Evolutionary conservation across 345 rosid genomes (phyloP), one percentile per base, ranked within the genome.

Genomic region (Eucalyptus sp.): DNA sequence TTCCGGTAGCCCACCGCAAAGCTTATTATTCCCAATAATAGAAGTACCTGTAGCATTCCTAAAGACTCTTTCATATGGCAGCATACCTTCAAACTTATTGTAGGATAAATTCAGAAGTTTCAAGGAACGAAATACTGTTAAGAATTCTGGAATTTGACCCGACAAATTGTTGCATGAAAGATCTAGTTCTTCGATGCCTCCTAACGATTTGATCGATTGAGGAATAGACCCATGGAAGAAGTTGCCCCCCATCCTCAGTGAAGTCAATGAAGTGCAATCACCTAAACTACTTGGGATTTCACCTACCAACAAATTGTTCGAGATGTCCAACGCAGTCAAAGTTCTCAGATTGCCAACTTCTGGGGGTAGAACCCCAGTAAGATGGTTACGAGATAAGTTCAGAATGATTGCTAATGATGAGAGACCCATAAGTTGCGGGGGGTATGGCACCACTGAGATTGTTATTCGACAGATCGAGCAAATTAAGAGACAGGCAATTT

Each of bases 401-500:
- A 33, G 3, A 33, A 33, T 2, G 33, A 33, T 33, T 33, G 33
- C 3, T 33, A 33, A 33, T 33, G 33, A 33, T 33, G 33, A 3
- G 3, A 33, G 33, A 33, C 33, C 3, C 18, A 64, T 14, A 64
- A 64, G 37, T 64, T 64, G 76, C 5, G 9, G 9, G 0, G 76
- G 76, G 76, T n/a, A 64, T 64, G 0, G 0, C 37, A 64, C 76
- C 76, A 64, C 2, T 64, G 3, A 64, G 76, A 64, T n/a, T 64
- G 41, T 64, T 64, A 2, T 64, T 64, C 1, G 76, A 64, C 3
- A 64, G 3, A n/a, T n/a, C 41, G 4, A 64, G 41, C 20, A 0
- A 7, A 64, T n/a, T 7, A n/a, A n/a, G 76, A 64, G 76, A 64
- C 0, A 0, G 2, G 76, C 76, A n/a, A 0, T 64, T n/a, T 14